Conservation (phyloP, 768 basidiomycete genomes). For the Suillus bovinus region DNA sequence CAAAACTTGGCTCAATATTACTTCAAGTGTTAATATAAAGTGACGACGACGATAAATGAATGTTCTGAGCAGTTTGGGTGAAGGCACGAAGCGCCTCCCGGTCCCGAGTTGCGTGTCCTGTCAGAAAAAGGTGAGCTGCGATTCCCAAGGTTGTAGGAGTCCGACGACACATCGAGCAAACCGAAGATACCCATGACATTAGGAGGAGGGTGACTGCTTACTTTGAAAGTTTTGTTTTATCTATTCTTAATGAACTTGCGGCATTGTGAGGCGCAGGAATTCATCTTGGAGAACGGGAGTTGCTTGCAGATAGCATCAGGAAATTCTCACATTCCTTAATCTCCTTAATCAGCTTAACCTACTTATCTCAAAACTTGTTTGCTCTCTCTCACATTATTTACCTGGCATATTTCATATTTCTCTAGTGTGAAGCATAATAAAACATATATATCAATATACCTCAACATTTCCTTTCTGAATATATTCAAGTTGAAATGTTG, state of each 20-base stretch:
- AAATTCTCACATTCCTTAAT: too few relatives aligned
- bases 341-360: too few relatives aligned
- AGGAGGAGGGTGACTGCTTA: neutral
- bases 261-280: neutral
- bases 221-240: neutral
- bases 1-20: too few relatives aligned
- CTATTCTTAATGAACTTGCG: neutral
- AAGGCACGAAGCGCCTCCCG: neutral
- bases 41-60: too few relatives aligned
- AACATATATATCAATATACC: too few relatives aligned
- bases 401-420: too few relatives aligned
- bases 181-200: neutral
- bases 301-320: conserved; percentile 32
- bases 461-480: too few relatives aligned
- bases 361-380: too few relatives aligned
- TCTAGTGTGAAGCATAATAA: too few relatives aligned
- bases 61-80: neutral
- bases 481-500: too few relatives aligned
- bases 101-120: neutral
- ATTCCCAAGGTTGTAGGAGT: neutral
- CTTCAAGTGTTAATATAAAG: too few relatives aligned
- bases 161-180: neutral
- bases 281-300: conserved; percentile 14
- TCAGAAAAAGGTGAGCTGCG: neutral
- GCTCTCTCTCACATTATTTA: too few relatives aligned